A percentile compares a stretch with the other conserved stretches of the same genome.
Conservation (phyloP, 1,284 basidiomycete species). For the Malassezia psittaci region DNA sequence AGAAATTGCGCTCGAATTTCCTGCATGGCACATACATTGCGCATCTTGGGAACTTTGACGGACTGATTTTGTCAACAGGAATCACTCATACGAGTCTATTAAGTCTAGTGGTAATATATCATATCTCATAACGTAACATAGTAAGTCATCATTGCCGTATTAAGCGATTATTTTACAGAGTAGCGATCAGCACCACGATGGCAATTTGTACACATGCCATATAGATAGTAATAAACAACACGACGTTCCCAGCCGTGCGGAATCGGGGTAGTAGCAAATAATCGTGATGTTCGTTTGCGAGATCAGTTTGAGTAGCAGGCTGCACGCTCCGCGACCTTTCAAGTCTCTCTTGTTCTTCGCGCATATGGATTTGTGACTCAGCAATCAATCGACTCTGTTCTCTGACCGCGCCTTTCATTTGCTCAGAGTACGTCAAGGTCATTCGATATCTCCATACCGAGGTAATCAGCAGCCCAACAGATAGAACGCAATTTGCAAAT, state of each 20-base stretch:
- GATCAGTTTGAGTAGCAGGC: not conserved
- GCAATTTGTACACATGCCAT: conserved; percentile 3
- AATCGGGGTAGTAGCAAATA: conserved; percentile 11
- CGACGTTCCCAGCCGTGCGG: conserved; percentile 9
- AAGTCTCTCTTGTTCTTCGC: not conserved
- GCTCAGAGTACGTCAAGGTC: conserved; percentile 11
- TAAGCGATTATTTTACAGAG: not conserved
- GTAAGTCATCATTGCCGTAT: too few relatives aligned
- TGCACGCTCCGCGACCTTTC: not conserved
- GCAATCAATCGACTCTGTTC: too few relatives aligned
- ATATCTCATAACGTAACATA: too few relatives aligned
- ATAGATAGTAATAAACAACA: not conserved
- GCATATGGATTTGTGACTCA: not conserved
- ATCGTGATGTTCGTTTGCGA: not conserved
- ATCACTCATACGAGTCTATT: too few relatives aligned
- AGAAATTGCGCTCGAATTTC: too few relatives aligned
- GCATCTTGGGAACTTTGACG: too few relatives aligned
- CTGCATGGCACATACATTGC: too few relatives aligned
- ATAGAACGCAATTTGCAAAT: conserved; percentile 9
- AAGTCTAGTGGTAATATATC: too few relatives aligned
- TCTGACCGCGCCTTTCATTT: not conserved
- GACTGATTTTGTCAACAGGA: too few relatives aligned
- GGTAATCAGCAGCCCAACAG: conserved; percentile 9
- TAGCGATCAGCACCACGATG: conserved; percentile 5
- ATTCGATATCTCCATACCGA: conserved; percentile 11